Evolutionary conservation across 108 stramenopile genomes (phyloP).

Genomic region (Pseudonitzschia delicatissima): DNA sequence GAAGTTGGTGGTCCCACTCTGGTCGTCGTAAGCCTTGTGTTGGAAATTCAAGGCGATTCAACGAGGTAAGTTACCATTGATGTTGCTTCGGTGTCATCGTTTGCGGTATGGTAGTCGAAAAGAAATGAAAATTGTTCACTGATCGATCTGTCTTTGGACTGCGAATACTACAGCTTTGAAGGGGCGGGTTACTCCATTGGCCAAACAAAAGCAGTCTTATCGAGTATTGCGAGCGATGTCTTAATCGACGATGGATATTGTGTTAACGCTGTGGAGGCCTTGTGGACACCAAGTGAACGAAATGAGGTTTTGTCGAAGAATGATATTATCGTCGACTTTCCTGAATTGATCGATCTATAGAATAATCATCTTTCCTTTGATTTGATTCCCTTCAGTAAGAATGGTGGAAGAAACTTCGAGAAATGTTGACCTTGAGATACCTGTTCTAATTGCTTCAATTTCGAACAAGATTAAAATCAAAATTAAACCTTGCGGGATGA

Average conservation of each 20-base stretch:
- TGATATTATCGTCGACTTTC: slow-evolving; percentile 78
- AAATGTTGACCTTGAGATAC: too few relatives aligned
- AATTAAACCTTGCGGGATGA: too few relatives aligned
- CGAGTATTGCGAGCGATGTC: slow-evolving; percentile 75
- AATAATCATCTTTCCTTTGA: too few relatives aligned
- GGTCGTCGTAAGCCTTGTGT: slow-evolving; percentile 67
- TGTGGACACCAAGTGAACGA: slow-evolving; percentile 79
- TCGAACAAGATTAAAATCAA: too few relatives aligned
- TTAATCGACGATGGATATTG: slow-evolving; percentile 75
- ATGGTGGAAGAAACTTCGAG: too few relatives aligned
- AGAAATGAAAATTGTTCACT: not conserved
- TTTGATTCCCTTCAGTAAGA: too few relatives aligned
- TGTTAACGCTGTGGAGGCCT: slow-evolving; percentile 82
- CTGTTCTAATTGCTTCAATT: too few relatives aligned
- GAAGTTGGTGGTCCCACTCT: slow-evolving; percentile 48
- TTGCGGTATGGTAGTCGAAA: slow-evolving; percentile 2
- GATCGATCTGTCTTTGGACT: too few relatives aligned
- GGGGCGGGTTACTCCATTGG: slow-evolving; percentile 66
- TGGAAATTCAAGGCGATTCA: slow-evolving; percentile 82
- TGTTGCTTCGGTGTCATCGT: too few relatives aligned
- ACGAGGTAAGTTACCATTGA: slow-evolving; percentile 48
- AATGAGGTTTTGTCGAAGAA: slow-evolving; percentile 59
- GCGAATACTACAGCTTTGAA: slow-evolving; percentile 28
- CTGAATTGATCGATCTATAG: slow-evolving; percentile 78
- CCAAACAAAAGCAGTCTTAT: slow-evolving; percentile 67